Evolutionary conservation across 2,329 filamentous ascomycete species (phyloP), one percentile per base, ranked within the genome.

Genomic region (Epichloe hybrida): DNA sequence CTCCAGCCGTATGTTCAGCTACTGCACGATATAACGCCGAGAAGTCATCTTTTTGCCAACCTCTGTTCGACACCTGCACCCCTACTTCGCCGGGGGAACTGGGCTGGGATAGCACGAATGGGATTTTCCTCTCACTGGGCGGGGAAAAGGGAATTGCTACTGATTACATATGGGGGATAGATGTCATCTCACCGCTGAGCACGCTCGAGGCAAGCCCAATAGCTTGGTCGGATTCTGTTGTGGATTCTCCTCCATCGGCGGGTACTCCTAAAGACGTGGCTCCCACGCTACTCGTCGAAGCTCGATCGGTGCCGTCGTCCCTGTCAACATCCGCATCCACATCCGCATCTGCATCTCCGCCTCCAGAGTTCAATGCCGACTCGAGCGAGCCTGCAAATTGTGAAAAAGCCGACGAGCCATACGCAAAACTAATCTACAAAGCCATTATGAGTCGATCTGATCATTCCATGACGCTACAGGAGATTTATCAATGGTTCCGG

Each of bases 401-500:
- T 27, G 56, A 53, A 8, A 66, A 66, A 47, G 58, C 61, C 5
- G 77, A 80, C 21, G 77, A 79, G 53, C 85, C 88, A 1, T 97
- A 97, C 62, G 89, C 91, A 0, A 76, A 85, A 59, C 76, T 95
- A 15, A 88, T 97, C 54, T 86, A 83, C 61, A 72, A 75, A 48
- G 88, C 88, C 1, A 77, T 97, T 20, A 78, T 83, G 69, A 80
- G 80, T 57, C 77, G 76, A 0, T 77, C 81, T 0, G 71, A 73
- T 5, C 76, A 84, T 54, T 81, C 79, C 21, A 85, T 96, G 80
- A 80, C 84, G 2, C 73, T 97, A 12, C 83, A 89, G 58, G 84
- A 94, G 50, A 86, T 97, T 52, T 97, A 97, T 66, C 75, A 84
- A 52, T 97, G 91, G 89, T 95, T 97, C 61, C 73, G 79, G 41